These are phyloP conservation scores for Suillus plorans DNA, from an alignment of 768 basidiomycete genomes.

Conservation along the genomic window DNA sequence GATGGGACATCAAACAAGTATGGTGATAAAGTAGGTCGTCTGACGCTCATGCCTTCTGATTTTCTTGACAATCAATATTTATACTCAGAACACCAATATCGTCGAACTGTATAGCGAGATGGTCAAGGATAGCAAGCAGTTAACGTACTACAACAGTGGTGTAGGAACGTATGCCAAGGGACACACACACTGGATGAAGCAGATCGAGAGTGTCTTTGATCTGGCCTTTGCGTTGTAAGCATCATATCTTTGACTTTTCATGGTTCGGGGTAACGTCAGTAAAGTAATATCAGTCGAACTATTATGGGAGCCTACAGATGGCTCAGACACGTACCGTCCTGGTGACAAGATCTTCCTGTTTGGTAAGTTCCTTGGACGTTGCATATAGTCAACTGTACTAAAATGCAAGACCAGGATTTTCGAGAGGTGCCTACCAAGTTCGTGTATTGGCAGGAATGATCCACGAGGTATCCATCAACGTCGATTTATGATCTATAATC, in stretches of 20 bases:
- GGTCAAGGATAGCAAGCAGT: conserved; percentile 32
- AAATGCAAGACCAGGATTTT: conserved; percentile 35
- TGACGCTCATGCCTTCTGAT: neutral
- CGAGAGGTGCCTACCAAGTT: conserved; percentile 49
- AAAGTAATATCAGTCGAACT: conserved; percentile 17
- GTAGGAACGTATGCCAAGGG: conserved; percentile 35
- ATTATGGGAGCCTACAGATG: conserved; percentile 39
- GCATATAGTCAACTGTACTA: neutral
- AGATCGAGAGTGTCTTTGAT: conserved; percentile 30
- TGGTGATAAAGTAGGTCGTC: conserved; percentile 20
- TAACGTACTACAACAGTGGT: conserved; percentile 43
- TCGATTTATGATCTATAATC: neutral
- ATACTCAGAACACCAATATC: conserved; percentile 40
- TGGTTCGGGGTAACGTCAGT: neutral
- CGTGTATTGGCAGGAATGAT: conserved; percentile 46
- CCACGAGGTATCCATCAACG: conserved; percentile 26
- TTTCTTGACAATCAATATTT: neutral
- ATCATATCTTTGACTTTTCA: neutral
- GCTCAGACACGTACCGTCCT: conserved; percentile 37
- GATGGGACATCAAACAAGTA: conserved; percentile 40
- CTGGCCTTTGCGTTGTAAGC: conserved; percentile 38
- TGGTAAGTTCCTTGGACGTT: conserved; percentile 23
- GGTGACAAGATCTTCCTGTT: conserved; percentile 44
- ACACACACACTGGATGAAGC: conserved; percentile 17
- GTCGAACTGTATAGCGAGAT: conserved; percentile 39